A percentile compares a stretch with the other conserved stretches of the same genome.
Conservation (phyloP, 768 basidiomycete genomes). For the Mycena filopes region DNA sequence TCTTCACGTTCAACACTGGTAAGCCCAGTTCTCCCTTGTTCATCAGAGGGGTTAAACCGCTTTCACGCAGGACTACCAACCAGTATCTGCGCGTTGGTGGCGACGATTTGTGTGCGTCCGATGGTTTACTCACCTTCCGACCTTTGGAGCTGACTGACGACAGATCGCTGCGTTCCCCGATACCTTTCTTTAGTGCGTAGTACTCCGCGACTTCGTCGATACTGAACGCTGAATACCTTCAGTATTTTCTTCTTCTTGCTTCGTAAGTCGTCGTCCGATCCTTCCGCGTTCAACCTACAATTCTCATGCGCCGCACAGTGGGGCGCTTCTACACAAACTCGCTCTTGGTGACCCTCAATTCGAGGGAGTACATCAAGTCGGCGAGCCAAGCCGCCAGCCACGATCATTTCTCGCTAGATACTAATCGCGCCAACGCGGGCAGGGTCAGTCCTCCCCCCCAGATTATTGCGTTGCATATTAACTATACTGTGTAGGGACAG, state of each 20-base stretch:
- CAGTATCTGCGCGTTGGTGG: background rate
- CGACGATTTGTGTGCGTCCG: background rate
- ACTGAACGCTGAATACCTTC: background rate
- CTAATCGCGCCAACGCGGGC: no score
- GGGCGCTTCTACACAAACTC: conserved; percentile 20
- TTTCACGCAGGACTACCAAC: conserved; percentile 1
- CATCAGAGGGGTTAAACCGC: background rate
- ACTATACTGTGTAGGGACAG: no score
- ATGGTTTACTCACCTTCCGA: no score
- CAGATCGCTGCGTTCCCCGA: conserved; percentile 3
- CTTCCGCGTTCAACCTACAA: background rate
- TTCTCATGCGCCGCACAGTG: background rate
- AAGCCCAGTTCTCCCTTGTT: background rate
- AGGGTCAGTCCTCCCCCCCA: no score
- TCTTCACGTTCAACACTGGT: conserved; percentile 1
- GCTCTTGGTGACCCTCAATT: conserved; percentile 18
- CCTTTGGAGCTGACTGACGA: background rate
- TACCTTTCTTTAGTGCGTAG: conserved; percentile 12
- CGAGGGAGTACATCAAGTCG: background rate
- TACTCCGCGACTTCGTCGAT: background rate
- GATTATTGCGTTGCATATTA: no score
- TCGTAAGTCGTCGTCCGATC: background rate
- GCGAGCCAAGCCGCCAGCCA: no score
- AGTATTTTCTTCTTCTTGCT: conserved; percentile 17
- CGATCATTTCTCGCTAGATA: no score